Evolutionary conservation across 371 early-diverging fungal species (phyloP).

Genomic region (Conidiobolus incongruus): DNA sequence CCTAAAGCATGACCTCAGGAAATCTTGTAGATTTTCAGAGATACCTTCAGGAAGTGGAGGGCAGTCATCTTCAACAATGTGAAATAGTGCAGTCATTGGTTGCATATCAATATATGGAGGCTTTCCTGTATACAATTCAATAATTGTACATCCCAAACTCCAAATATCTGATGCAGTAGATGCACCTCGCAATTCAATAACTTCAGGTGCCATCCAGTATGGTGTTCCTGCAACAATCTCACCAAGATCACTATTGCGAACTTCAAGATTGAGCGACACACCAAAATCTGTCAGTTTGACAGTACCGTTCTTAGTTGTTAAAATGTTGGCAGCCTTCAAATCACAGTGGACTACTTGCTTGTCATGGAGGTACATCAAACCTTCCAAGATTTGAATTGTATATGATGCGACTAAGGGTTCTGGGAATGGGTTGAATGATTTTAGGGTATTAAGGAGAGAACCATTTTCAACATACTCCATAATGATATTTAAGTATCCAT

Average conservation of each 20-base stretch:
- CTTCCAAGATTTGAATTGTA: constrained; percentile 71
- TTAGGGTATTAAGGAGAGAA: constrained; percentile 64
- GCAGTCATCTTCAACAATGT: constrained; percentile 68
- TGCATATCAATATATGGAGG: constrained; percentile 66
- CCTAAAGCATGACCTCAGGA: constrained; percentile 55
- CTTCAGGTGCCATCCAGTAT: constrained; percentile 98
- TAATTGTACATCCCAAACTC: constrained; percentile 57
- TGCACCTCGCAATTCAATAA: constrained; percentile 63
- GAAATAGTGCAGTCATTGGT: constrained; percentile 71
- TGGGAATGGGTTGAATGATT: constrained; percentile 80
- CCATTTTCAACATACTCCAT: constrained; percentile 94
- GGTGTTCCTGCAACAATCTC: constrained; percentile 73
- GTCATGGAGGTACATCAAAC: constrained; percentile 75
- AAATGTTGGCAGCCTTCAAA: constrained; percentile 87
- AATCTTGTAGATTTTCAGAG: constrained; percentile 45
- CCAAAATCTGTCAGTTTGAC: constrained; percentile 95
- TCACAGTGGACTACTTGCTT: constrained; percentile 81
- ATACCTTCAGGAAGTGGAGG: constrained; percentile 71
- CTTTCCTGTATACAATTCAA: constrained; percentile 66
- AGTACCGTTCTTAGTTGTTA: constrained; percentile 80
- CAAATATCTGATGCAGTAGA: constrained; percentile 73
- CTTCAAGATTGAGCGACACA: constrained; percentile 58
- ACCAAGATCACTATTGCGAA: constrained; percentile 19
- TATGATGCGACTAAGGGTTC: constrained; percentile 84
- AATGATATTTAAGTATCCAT: constrained; percentile 51